These are phyloP conservation scores for Bacidia gigantensis DNA, from an alignment of 495 filamentous ascomycete genomes.

Conservation along the genomic window DNA sequence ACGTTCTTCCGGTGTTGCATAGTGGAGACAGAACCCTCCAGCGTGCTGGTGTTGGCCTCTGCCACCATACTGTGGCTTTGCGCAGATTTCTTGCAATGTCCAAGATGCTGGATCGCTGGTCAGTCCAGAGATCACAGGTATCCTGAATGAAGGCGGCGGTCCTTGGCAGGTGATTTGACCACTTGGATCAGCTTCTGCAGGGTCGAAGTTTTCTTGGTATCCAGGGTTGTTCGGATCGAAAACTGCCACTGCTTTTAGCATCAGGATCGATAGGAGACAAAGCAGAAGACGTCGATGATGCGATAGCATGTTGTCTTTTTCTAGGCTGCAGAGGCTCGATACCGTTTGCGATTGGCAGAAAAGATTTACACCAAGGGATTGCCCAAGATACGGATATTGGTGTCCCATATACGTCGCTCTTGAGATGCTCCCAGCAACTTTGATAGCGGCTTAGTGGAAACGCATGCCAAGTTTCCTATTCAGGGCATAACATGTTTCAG, in stretches of 20 bases:
- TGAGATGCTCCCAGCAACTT: background rate
- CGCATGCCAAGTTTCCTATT: background rate
- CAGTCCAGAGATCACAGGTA: background rate
- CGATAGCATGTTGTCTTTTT: background rate
- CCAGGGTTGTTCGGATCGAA: background rate
- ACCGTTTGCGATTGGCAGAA: too few relatives aligned
- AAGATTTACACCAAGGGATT: too few relatives aligned
- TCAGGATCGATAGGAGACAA: background rate
- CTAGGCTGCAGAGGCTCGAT: background rate
- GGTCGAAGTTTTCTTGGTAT: background rate
- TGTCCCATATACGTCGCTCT: background rate
- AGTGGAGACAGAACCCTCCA: background rate
- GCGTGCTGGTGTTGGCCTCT: background rate
- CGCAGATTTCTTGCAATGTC: background rate
- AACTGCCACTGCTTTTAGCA: background rate
- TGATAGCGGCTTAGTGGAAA: too few relatives aligned
- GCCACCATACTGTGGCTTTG: background rate
- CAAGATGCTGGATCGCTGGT: background rate
- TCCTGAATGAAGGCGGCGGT: background rate
- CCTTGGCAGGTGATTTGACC: background rate
- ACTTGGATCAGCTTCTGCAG: background rate
- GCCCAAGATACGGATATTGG: too few relatives aligned
- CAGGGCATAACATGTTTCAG: background rate
- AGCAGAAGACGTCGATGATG: background rate
- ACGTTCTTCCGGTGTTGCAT: background rate